Evolutionary conservation across 2,329 filamentous ascomycete species (phyloP).

Genomic region (Neoarthrinium moseri): DNA sequence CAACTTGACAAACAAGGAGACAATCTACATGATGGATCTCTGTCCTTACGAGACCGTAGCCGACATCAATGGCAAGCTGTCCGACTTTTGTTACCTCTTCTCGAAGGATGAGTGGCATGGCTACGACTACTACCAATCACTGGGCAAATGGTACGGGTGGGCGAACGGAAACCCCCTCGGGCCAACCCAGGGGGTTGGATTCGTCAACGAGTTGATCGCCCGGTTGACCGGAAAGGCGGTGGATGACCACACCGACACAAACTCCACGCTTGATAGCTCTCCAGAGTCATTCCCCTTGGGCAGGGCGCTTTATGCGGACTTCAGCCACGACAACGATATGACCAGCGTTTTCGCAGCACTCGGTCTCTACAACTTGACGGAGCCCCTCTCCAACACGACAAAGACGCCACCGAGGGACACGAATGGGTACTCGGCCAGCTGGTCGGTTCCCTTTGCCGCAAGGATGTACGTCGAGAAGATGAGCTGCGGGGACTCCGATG

Average conservation of each 20-base stretch:
- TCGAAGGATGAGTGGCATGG: conserved; percentile 68
- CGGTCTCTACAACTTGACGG: conserved; percentile 71
- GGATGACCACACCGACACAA: conserved; percentile 71
- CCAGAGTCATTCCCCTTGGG: conserved; percentile 71
- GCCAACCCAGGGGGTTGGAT: conserved; percentile 83
- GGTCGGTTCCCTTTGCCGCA: conserved; percentile 79
- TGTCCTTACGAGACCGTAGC: conserved; percentile 85
- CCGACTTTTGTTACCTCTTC: conserved; percentile 77
- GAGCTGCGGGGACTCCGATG: conserved; percentile 52
- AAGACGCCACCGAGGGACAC: conserved; percentile 50
- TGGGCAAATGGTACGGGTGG: conserved; percentile 85
- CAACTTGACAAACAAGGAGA: conserved; percentile 61
- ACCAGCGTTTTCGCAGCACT: conserved; percentile 72
- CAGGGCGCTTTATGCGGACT: conserved; percentile 75
- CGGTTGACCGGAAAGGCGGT: conserved; percentile 71
- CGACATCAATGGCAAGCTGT: conserved; percentile 51
- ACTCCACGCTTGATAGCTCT: conserved; percentile 70
- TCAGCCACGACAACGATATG: conserved; percentile 91
- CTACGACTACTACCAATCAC: conserved; percentile 78
- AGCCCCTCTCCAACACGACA: conserved; percentile 48
- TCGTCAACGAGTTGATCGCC: conserved; percentile 82
- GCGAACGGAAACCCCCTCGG: conserved; percentile 75
- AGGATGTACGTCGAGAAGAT: conserved; percentile 89
- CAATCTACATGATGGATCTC: conserved; percentile 79
- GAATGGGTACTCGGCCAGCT: conserved; percentile 71